Base-by-base conservation (phyloP, 169 alveolate species). In the Plasmodium sp. region DNA sequence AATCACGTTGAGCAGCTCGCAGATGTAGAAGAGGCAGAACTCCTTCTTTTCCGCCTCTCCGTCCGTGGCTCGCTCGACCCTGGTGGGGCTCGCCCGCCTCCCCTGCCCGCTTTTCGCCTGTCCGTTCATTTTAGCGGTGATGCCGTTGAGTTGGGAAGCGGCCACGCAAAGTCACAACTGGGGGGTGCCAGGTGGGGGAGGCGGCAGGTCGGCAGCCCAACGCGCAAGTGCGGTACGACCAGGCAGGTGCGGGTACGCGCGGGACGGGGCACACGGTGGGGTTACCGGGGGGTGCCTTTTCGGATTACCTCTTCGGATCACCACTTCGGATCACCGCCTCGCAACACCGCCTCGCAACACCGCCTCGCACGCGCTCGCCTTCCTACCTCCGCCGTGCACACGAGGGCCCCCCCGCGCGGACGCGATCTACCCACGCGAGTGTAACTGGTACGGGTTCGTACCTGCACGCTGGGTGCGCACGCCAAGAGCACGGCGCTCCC, bases 1-100 rank as follows among this genome's bases (percentile, higher is more conserved):
- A 39, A 84, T 84, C 9, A 5, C 27, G 74, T 84, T 84, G 45
- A 84, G 51, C n/a, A 84, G 22, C 7, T 84, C 81, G n/a, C 81
- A 67, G 43, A 84, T 71, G 56, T 84, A 84, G 51, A 84, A 84
- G 74, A 67, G 79, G 39, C 74, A 67, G 51, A 84, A 84, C 0
- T 84, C 83, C 51, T 84, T 84, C 74, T 84, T 72, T 22, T 84
- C 58, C 16, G 5, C 45, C 45, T 84, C 92, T 0, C 27, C 7
- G 31, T 41, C 48, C 48, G n/a, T 39, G 22, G 31, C 2, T 16
- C 34, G 36, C 75, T 62, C 75, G 5, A 62, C 75, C 51, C 12
- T 18, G 58, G 4, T 6, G 36, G 4, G 75, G 10, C n/a, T 84
- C 31, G 3, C 34, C 14, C 12, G 81, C 22, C 54, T 31, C 33